Evolutionary conservation across 805 yeast species (phyloP), one percentile per base, ranked within the genome.

Genomic region (Candida tallmaniae): DNA sequence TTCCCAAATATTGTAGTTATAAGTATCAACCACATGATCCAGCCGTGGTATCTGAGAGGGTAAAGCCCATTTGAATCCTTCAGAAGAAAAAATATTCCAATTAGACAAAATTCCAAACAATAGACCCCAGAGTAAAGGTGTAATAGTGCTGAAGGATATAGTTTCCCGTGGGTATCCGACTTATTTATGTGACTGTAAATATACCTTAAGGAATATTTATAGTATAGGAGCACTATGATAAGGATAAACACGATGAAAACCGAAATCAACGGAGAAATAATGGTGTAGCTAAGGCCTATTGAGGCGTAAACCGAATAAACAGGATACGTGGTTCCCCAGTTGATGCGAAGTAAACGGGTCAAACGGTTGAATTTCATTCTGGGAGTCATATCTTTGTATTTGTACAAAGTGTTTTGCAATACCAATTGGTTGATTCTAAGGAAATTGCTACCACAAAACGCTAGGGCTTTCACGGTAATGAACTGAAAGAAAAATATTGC

Each of bases 401-500:
- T 58, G 36, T 62, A 44, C 52, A 58, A 4, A 6, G 71, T 51
- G 22, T 51, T 44, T 23, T 63, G 62, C 16, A 61, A 51, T 4
- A 75, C 39, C 27, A 88, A 63, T 13, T 68, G 72, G 35, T 68
- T 73, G 12, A 76, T 59, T 47, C 83, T 80, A 24, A 88, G 50
- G 26, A 89, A 65, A 40, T 78, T 78, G 38, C 76, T 77, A 0
- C 95, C 95, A 42, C 82, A 75, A 35, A 83, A 76, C 1, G 89
- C 74, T 36, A 88, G 60, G 0, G 95, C 90, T 56, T 83, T 80
- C 22, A 88, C 65, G 0, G 85, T 60, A 24, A 87, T 62, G 49
- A 81, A 86, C 3, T 89, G 83, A 54, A 80, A 80, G 60, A 88
- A 89, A 51, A 89, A 88, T 28, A 80, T 84, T 1, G 96, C 81